Evolutionary conservation across 2,329 filamentous ascomycete genomes (phyloP), one percentile per base, ranked within the genome.

Genomic region (Colletotrichum sp.): DNA sequence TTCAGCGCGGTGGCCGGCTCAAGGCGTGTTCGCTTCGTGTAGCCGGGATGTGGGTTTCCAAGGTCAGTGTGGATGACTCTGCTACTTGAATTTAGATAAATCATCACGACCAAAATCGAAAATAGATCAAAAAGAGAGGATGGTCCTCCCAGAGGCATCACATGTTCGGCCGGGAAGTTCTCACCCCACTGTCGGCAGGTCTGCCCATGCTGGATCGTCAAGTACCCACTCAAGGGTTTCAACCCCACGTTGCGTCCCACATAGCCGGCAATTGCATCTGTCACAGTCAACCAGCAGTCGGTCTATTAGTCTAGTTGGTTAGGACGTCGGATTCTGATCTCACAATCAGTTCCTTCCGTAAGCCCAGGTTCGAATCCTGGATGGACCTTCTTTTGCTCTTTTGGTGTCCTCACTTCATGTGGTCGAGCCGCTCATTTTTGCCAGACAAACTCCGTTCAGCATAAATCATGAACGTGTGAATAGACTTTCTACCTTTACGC

Each of bases 251-350:
- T 13, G 8, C 27, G 13, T 61, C 58, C 58, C 58, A 61, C 58
- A 61, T 15, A 66, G 16, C 1, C 1, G 12, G 16, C 51, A 58
- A 31, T 29, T 21, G 11, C 18, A 6, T 3, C 0, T 0, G 0
- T 0, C 3, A 0, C 18, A 13, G 1, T 3, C n/a, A 58, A n/a
- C 2, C 4, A 18, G 5, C 6, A 24, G 27, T 3, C 3, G 64
- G 64, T 66, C 64, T 66, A 66, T 66, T 66, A 66, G 64, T 66
- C 64, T 66, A 66, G 64, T 66, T 66, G 64, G 64, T 66, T 66
- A 66, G 64, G 64, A 66, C 64, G 64, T 66, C 64, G 64, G 64
- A 66, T 66, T 66, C 64, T 66, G 64, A 66, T 31, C 9, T 18
- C 29, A 58, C 8, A 6, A 12, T 38, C 24, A 58, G 51, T 43